Evolutionary conservation across 257 asterid species (phyloP).

Genomic region (Fraxinus quadrangulata): DNA sequence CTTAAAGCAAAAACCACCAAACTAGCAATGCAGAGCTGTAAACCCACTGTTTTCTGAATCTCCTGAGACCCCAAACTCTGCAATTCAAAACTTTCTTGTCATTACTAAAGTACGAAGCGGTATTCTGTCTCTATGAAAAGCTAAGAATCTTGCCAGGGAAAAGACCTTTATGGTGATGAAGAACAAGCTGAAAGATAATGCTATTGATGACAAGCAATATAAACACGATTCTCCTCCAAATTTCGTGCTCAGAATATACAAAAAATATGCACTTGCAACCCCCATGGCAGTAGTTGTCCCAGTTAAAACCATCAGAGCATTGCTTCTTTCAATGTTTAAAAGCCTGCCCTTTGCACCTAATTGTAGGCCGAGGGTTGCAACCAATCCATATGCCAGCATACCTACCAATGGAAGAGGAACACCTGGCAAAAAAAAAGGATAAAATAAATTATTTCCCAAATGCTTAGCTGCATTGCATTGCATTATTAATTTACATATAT

Average conservation of each 20-base stretch:
- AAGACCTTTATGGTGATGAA: constrained; percentile 68
- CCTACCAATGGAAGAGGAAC: constrained; percentile 90
- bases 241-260: constrained; percentile 74
- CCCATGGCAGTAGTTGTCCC: constrained; percentile 88
- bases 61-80: constrained; percentile 62
- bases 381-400: constrained; percentile 87
- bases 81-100: constrained; percentile 25
- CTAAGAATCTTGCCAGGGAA: constrained; percentile 21
- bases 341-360: constrained; percentile 48
- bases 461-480: constrained; percentile 20
- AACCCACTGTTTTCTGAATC: constrained; percentile 54
- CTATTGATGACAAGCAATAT: constrained; percentile 78
- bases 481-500: constrained; percentile 19
- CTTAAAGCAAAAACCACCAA: constrained; percentile 70
- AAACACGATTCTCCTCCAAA: constrained; percentile 77
- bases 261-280: constrained; percentile 85
- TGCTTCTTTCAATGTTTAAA: constrained; percentile 45
- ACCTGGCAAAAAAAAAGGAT: constrained; percentile 53
- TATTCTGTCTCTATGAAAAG: constrained; percentile 13
- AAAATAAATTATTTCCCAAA: constrained; percentile 26
- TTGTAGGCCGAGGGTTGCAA: constrained; percentile 62
- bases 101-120: constrained; percentile 15
- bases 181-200: constrained; percentile 77
- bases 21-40: constrained; percentile 63
- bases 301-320: constrained; percentile 56